Evolutionary conservation across 768 basidiomycete genomes (phyloP).

Genomic region (Tricholoma flavovirens): DNA sequence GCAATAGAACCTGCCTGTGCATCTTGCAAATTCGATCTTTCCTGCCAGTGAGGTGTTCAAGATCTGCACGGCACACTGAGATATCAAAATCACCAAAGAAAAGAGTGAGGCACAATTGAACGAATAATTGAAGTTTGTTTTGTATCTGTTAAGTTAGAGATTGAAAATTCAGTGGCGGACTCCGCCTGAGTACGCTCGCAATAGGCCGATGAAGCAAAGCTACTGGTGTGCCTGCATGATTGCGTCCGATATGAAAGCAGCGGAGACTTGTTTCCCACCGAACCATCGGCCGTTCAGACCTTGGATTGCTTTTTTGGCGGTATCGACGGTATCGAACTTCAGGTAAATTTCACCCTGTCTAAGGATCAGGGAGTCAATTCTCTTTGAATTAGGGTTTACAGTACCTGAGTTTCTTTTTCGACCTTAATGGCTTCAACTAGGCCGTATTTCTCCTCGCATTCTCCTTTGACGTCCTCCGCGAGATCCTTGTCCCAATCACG

Average conservation of each 20-base stretch:
- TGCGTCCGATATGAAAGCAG: constrained; percentile 86
- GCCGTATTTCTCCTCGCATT: constrained; percentile 91
- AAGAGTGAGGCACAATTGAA: constrained; percentile 29
- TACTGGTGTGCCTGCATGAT: constrained; percentile 91
- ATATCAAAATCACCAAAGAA: constrained; percentile 21
- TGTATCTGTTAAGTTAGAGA: constrained; percentile 25
- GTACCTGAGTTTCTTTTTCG: constrained; percentile 88
- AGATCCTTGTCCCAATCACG: constrained; percentile 96
- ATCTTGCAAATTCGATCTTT: constrained; percentile 17
- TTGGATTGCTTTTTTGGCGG: constrained; percentile 78
- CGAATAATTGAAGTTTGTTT: constrained; percentile 23
- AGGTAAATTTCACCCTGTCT: constrained; percentile 93
- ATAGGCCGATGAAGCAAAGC: constrained; percentile 13
- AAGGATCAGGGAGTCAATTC: constrained; percentile 6
- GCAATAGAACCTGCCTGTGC: constrained; percentile 37
- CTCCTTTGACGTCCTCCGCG: constrained; percentile 91
- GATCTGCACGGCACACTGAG: constrained; percentile 29
- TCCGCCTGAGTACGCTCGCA: constrained; percentile 8
- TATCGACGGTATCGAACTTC: constrained; percentile 77
- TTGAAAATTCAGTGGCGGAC: constrained; percentile 27
- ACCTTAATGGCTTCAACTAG: constrained; percentile 83
- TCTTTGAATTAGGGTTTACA: background rate
- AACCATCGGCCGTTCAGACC: constrained; percentile 97
- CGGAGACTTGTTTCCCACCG: constrained; percentile 84
- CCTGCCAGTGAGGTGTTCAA: constrained; percentile 15